Percentiles rank a stretch among this genome's conserved stretches.
Conservation (phyloP, 2,329 filamentous ascomycete species). For the Emericellopsis atlantica region DNA sequence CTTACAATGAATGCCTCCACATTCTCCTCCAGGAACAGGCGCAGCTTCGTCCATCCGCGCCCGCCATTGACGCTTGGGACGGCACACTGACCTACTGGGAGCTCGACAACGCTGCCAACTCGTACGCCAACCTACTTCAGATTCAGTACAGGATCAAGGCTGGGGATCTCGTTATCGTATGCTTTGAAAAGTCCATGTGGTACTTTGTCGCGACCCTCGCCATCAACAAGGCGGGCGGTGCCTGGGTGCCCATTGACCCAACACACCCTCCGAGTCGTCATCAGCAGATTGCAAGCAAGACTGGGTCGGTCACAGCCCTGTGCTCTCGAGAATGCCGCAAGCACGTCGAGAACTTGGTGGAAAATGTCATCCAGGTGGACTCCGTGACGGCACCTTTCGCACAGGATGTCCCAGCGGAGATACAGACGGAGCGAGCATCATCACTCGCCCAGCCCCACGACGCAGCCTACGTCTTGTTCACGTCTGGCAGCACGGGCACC, state of each 20-base stretch:
- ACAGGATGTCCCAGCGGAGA: slow-evolving; percentile 22
- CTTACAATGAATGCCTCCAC: no score
- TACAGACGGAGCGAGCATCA: no score
- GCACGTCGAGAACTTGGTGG: no score
- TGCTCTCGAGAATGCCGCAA: not conserved
- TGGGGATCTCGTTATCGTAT: not conserved
- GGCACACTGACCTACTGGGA: not conserved
- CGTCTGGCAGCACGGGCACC: slow-evolving; percentile 5
- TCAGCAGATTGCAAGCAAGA: slow-evolving; percentile 3
- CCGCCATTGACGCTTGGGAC: slow-evolving; percentile 21
- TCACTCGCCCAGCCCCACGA: not conserved
- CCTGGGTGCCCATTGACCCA: slow-evolving; percentile 10
- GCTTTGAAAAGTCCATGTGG: slow-evolving; percentile 2
- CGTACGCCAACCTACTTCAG: no score
- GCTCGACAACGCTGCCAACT: not conserved
- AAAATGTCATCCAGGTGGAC: slow-evolving; percentile 4
- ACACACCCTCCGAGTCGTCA: not conserved
- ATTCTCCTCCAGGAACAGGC: no score
- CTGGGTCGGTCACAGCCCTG: slow-evolving; percentile 11
- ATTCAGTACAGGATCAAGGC: not conserved
- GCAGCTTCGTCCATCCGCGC: slow-evolving; percentile 10
- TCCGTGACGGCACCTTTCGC: slow-evolving; percentile 8
- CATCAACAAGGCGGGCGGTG: slow-evolving; percentile 11
- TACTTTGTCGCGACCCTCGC: slow-evolving; percentile 9
- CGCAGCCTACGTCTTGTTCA: slow-evolving; percentile 6